Conservation (phyloP, 2,329 filamentous ascomycete species). For the Cytospora schulzeri region DNA sequence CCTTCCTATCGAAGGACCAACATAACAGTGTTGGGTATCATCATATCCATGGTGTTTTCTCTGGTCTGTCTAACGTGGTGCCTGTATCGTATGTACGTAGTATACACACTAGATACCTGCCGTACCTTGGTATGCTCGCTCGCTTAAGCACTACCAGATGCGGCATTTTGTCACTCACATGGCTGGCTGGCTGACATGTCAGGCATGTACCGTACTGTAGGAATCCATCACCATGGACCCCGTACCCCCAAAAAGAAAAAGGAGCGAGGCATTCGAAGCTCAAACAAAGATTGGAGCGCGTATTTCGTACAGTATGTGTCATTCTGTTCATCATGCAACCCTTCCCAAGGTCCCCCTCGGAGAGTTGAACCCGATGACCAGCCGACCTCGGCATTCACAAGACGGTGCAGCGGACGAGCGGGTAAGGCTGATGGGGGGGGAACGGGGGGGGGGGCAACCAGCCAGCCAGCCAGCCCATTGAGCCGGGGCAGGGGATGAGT, state of each 20-base stretch:
- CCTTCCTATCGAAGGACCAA: not conserved
- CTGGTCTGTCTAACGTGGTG: not conserved
- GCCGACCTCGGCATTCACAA: conserved; percentile 27
- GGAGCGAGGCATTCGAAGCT: not conserved
- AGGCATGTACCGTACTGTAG: not conserved
- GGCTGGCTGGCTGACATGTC: too few species aligned
- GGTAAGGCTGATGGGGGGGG: conserved; percentile 24
- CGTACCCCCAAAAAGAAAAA: not conserved
- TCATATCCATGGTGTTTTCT: not conserved
- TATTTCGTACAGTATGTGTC: conserved; percentile 8
- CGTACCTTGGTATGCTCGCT: not conserved
- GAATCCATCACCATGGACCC: not conserved
- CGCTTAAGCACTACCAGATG: conserved; percentile 7
- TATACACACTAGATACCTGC: not conserved
- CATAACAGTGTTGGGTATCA: too few species aligned
- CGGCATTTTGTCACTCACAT: conserved; percentile 15
- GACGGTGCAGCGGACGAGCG: conserved; percentile 17
- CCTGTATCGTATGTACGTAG: not conserved
- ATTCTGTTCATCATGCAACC: conserved; percentile 13
- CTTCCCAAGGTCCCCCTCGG: not conserved
- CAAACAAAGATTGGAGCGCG: conserved; percentile 10
- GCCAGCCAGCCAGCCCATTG: too few species aligned
- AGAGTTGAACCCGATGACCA: not conserved
- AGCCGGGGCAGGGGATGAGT: too few species aligned
- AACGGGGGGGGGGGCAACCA: too few species aligned